Conservation (phyloP, 2,329 filamentous ascomycete species). For the Penicillium sp. region DNA sequence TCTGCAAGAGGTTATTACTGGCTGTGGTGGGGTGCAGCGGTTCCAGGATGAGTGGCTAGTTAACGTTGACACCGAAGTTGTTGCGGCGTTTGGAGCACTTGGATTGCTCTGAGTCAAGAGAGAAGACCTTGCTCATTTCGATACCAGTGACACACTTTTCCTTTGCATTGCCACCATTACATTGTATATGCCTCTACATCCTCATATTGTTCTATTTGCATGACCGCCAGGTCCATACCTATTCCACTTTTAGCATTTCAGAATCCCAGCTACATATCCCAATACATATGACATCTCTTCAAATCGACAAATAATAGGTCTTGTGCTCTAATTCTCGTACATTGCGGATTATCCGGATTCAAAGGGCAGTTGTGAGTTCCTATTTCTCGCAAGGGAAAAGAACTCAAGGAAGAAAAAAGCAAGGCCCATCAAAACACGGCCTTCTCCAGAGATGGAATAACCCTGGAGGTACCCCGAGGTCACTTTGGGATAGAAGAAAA, state of each 20-base stretch:
- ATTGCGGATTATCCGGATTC: neutral
- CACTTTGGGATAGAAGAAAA: neutral
- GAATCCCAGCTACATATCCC: constrained; percentile 20
- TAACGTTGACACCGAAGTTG: constrained; percentile 44
- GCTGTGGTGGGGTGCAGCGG: constrained; percentile 41
- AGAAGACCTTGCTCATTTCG: neutral
- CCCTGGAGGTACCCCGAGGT: too few species aligned
- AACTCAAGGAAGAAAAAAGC: too few species aligned
- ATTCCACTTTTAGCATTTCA: neutral
- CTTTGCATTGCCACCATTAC: neutral
- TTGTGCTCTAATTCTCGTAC: neutral
- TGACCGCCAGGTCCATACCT: neutral
- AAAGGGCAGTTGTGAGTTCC: neutral
- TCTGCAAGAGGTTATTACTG: constrained; percentile 38
- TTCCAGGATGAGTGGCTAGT: constrained; percentile 45
- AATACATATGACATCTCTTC: constrained; percentile 3
- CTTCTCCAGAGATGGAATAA: neutral
- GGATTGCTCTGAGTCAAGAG: constrained; percentile 28
- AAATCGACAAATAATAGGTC: neutral
- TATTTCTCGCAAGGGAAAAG: neutral
- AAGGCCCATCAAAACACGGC: neutral
- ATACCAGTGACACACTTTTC: neutral
- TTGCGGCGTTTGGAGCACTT: constrained; percentile 39
- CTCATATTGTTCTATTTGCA: neutral
- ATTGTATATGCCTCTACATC: neutral